Evolutionary conservation across 148 eudicot genomes (phyloP).

Genomic region (Rhododendron williamsianum): DNA sequence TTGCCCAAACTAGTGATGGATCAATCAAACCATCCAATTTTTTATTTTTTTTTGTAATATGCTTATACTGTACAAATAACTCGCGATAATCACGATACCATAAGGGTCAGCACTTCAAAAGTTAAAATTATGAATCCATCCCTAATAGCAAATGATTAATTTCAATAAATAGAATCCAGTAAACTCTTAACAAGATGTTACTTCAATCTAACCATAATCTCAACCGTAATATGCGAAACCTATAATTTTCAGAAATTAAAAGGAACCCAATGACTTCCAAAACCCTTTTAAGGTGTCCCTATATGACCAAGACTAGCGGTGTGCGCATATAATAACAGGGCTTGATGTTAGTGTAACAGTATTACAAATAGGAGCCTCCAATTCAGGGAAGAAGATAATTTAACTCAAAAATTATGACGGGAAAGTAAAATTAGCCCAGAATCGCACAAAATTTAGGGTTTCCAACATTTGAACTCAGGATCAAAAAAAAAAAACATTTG

Average conservation of each 20-base stretch:
- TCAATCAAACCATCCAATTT: neutral
- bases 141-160: neutral
- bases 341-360: neutral
- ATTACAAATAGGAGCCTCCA: neutral
- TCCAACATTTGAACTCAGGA: neutral
- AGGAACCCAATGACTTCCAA: too few relatives aligned
- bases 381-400: neutral
- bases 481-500: too few relatives aligned
- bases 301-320: too few relatives aligned
- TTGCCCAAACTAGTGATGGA: neutral
- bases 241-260: neutral
- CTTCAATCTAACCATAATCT: neutral
- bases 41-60: neutral
- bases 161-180: neutral
- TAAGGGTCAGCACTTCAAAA: neutral
- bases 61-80: neutral
- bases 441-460: neutral
- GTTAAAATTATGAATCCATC: neutral
- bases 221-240: neutral
- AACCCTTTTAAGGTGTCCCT: too few relatives aligned
- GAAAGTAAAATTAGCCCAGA: neutral
- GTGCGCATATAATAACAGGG: too few relatives aligned
- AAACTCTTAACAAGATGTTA: neutral
- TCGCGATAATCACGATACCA: neutral
- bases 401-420: neutral